Evolutionary conservation across 1,139 yeast genomes (phyloP).

Genomic region (Nakaseomyces bracarensis): DNA sequence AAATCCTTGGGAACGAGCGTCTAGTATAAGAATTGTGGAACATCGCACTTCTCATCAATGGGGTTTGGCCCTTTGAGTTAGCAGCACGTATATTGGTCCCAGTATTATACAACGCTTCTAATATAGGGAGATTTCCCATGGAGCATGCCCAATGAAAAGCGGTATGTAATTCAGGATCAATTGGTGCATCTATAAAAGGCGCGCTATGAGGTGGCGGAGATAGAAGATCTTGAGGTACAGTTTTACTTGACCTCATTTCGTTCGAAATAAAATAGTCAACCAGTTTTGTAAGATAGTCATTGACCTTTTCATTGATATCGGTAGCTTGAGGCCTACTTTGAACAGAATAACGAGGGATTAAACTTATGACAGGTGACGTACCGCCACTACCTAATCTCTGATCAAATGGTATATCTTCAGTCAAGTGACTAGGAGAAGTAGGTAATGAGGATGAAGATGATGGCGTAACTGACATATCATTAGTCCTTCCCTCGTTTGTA

Average conservation of each 20-base stretch:
- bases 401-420: constrained; percentile 27
- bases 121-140: constrained; percentile 69
- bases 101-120: constrained; percentile 57
- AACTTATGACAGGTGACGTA: constrained; percentile 27
- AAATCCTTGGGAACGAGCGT: constrained; percentile 66
- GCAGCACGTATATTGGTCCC: constrained; percentile 74
- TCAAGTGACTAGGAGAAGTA: constrained; percentile 35
- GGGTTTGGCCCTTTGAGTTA: constrained; percentile 74
- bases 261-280: constrained; percentile 62
- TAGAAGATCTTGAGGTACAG: constrained; percentile 36
- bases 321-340: constrained; percentile 24
- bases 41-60: constrained; percentile 71
- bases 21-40: constrained; percentile 83
- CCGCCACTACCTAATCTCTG: constrained; percentile 25
- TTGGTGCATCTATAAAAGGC: constrained; percentile 39
- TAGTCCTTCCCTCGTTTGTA: constrained; percentile 11
- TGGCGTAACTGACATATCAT: constrained; percentile 14
- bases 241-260: constrained; percentile 35
- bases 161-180: constrained; percentile 92
- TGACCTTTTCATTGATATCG: constrained; percentile 32
- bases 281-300: constrained; percentile 38
- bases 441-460: constrained; percentile 30
- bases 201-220: constrained; percentile 48
- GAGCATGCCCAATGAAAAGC: constrained; percentile 97
- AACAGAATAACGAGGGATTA: constrained; percentile 26